phyloP scores from a whole-genome alignment of 805 yeast species.

The Maudiozyma serrabonitensis region DNA sequence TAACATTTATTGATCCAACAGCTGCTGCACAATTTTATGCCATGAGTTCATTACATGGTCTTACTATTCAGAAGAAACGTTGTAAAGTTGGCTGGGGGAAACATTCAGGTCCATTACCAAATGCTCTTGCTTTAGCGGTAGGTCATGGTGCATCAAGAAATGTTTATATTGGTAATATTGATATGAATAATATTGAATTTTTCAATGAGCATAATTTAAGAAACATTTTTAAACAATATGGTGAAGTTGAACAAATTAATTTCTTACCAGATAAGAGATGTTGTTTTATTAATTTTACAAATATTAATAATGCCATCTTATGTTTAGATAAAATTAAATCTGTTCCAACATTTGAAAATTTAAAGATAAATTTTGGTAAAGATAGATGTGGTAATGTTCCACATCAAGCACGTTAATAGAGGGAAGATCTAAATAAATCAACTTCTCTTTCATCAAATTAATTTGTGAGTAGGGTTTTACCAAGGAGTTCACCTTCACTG shows the following conservation, averaged over 20 bases:
- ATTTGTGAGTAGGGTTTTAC: too few species aligned
- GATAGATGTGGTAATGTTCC: conserved; percentile 95
- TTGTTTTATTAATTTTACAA: conserved; percentile 85
- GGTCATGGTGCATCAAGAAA: conserved; percentile 91
- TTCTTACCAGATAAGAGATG: conserved; percentile 75
- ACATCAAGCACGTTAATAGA: conserved; percentile 37
- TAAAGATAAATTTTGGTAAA: conserved; percentile 86
- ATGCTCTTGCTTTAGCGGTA: conserved; percentile 80
- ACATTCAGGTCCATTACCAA: conserved; percentile 85
- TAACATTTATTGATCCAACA: conserved; percentile 91
- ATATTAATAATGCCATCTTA: conserved; percentile 81
- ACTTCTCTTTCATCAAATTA: too few species aligned
- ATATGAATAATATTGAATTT: conserved; percentile 25
- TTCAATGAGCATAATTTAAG: conserved; percentile 55
- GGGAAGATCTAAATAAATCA: too few species aligned
- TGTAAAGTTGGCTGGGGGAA: conserved; percentile 97
- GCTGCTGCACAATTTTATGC: conserved; percentile 98
- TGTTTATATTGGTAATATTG: conserved; percentile 74
- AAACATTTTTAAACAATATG: conserved; percentile 68
- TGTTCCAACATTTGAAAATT: conserved; percentile 52
- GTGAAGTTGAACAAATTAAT: conserved; percentile 92
- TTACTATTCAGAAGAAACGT: conserved; percentile 74
- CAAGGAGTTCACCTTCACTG: too few species aligned
- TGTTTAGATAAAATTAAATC: conserved; percentile 88
- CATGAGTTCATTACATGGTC: conserved; percentile 81